Conservation (phyloP, 192 early-diverging fungal species). For the Nowakowskiella sp. region DNA sequence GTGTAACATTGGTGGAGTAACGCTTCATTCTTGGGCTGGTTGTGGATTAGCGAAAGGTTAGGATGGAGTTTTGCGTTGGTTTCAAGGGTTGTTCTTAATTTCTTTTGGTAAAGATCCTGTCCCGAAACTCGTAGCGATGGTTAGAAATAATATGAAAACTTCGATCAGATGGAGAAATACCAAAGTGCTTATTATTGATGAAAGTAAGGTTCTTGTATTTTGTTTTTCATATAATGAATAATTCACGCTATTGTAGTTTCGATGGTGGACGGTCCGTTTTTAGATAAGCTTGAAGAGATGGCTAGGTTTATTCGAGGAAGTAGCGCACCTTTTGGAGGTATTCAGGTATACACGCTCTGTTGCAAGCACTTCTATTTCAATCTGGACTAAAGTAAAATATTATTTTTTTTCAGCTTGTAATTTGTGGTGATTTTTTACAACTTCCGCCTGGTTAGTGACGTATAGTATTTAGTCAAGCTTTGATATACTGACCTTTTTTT, state of each 20-base stretch:
- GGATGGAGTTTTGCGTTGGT: neutral
- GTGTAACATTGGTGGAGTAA: conserved; percentile 48
- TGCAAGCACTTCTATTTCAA: conserved; percentile 5
- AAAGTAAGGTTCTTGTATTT: conserved; percentile 18
- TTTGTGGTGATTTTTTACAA: conserved; percentile 48
- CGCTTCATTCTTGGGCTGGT: conserved; percentile 52
- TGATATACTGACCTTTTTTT: neutral
- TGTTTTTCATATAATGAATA: neutral
- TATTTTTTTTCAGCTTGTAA: conserved; percentile 19
- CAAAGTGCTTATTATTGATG: conserved; percentile 40
- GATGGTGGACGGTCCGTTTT: conserved; percentile 40
- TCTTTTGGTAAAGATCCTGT: too few species aligned
- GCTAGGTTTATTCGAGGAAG: conserved; percentile 16
- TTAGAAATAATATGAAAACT: conserved; percentile 6
- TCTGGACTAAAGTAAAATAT: too few species aligned
- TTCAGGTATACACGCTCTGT: conserved; percentile 21
- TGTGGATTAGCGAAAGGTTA: conserved; percentile 26
- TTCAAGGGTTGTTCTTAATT: too few species aligned
- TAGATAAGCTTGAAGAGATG: conserved; percentile 37
- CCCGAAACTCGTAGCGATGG: conserved; percentile 4
- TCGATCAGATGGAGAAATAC: conserved; percentile 21
- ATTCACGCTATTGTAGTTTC: conserved; percentile 21
- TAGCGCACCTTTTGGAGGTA: conserved; percentile 39
- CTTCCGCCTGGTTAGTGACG: conserved; percentile 30
- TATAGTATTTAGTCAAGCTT: neutral